phyloP scores from a whole-genome alignment of 73 alveolate species.

The Paramecium biaurelia region DNA sequence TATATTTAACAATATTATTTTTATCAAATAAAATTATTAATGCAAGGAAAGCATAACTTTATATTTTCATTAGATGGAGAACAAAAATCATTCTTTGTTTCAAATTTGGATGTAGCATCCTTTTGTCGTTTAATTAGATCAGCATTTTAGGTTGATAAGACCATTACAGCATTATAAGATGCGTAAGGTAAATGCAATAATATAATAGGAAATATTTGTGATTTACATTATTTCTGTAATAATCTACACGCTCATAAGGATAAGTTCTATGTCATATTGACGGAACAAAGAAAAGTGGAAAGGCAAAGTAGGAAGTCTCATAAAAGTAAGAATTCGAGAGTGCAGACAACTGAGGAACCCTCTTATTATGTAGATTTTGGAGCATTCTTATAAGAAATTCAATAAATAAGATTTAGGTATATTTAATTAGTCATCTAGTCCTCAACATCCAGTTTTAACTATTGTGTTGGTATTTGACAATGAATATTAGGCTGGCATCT shows the following conservation, averaged over 20 bases:
- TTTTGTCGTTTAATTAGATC: constrained; percentile 28
- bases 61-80: constrained; percentile 47
- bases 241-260: background rate
- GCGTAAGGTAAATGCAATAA: constrained; percentile 7
- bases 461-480: constrained; percentile 18
- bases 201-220: constrained; percentile 1
- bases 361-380: background rate
- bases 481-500: background rate
- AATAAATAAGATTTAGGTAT: background rate
- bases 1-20: background rate
- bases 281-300: background rate
- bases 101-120: background rate
- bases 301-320: background rate
- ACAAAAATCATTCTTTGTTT: background rate
- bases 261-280: background rate
- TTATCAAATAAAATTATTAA: background rate
- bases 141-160: background rate
- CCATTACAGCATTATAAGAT: constrained; percentile 19
- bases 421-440: background rate
- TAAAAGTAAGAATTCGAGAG: background rate
- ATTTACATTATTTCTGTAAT: constrained; percentile 6
- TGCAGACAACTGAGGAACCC: background rate
- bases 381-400: background rate
- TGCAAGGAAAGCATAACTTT: constrained; percentile 14
- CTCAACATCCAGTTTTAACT: background rate